phyloP scores from a whole-genome alignment of 2,329 filamentous ascomycete species.

The Fusarium subglutinans region DNA sequence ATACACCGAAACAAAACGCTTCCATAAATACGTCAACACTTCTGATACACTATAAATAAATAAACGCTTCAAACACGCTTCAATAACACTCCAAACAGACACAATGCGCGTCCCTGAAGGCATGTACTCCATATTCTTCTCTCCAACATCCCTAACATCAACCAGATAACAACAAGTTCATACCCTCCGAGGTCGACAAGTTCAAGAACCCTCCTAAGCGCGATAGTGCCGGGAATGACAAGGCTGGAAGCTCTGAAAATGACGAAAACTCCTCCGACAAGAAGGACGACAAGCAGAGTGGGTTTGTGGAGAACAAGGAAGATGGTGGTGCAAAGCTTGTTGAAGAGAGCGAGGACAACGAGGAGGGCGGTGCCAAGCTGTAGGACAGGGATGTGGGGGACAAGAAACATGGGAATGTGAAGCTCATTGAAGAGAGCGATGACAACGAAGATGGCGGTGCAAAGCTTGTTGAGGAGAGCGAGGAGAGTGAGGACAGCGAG shows the following conservation, averaged over 20 bases:
- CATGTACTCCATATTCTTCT: rapidly evolving
- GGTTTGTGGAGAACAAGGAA: background rate
- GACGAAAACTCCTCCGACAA: background rate
- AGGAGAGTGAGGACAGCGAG: background rate
- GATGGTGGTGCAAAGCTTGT: background rate
- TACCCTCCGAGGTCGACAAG: background rate
- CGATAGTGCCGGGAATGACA: background rate
- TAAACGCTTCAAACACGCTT: background rate
- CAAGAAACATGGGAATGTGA: background rate
- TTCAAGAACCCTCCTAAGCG: background rate
- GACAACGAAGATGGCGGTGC: too few species aligned
- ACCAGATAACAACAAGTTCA: background rate
- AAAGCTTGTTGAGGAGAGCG: too few species aligned
- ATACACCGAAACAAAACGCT: background rate
- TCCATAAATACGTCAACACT: background rate
- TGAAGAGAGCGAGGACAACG: background rate
- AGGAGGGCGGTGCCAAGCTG: constrained; percentile 8
- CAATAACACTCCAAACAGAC: background rate
- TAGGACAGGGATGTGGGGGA: background rate
- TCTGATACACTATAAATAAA: background rate
- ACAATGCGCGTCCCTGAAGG: background rate
- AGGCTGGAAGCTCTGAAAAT: background rate
- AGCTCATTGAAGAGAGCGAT: background rate
- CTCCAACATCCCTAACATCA: background rate
- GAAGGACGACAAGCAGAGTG: background rate